Evolutionary conservation across 148 eudicot genomes (phyloP), one percentile per base, ranked within the genome.

Genomic region (Diospyros lotus): DNA sequence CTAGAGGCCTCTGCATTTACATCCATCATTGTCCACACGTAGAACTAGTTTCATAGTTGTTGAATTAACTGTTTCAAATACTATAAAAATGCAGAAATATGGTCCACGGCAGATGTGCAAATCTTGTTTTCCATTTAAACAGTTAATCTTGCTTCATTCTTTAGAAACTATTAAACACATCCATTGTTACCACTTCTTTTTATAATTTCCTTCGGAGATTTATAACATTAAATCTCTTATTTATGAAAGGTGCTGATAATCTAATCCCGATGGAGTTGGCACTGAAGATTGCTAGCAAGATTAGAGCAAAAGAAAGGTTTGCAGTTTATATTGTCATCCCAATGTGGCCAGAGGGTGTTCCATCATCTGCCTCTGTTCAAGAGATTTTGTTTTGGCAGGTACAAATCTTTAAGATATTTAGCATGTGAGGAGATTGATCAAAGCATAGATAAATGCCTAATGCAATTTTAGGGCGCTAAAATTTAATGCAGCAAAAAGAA

Each of bases 261-360:
- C 81, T 88, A 73, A 88, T 88, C 68, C 92, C 92, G 40, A 86
- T 88, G 88, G 92, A 88, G 80, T 74, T 88, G 73, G 92, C 89
- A 50, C 66, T 88, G 46, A 88, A 88, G 83, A 84, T 88, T 41
- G 85, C 76, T 50, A 86, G 92, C 62, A 88, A 88, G 73, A 86
- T 88, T 74, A 80, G 86, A 66, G 88, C 88, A 14, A 79, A 81
- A n/a, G 89, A 86, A 75, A 71, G 87, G 17, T 86, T 86, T 78
- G 68, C 87, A 17, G 28, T 28, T 28, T 28, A 28, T 28, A 28
- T 28, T 28, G 28, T 28, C 28, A 28, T 28, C 28, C 28, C 28
- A 28, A 28, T 28, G 28, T 28, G 28, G 28, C 28, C 28, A 28
- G 28, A 28, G 28, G 28, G 28, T 55, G 76, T 61, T 66, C 89